phyloP scores from a whole-genome alignment of 495 filamentous ascomycete genomes.

The Poronia punctata region DNA sequence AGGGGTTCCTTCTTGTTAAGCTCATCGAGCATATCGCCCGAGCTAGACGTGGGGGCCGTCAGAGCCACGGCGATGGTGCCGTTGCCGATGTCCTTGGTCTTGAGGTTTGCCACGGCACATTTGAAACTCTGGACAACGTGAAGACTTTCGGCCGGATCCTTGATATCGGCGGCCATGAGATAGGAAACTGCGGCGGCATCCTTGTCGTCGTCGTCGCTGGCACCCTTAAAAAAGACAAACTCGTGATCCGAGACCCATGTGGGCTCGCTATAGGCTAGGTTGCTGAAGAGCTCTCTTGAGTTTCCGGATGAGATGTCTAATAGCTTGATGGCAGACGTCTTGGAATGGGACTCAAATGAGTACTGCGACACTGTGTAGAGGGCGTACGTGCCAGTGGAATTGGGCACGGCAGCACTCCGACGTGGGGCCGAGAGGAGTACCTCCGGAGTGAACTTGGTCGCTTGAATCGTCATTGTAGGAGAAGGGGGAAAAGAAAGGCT shows the following conservation, averaged over 20 bases:
- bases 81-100: slow-evolving; percentile 53
- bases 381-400: slow-evolving; percentile 58
- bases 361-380: slow-evolving; percentile 71
- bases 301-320: slow-evolving; percentile 64
- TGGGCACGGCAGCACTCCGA: slow-evolving; percentile 69
- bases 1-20: slow-evolving; percentile 47
- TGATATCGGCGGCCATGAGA: slow-evolving; percentile 53
- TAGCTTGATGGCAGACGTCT: slow-evolving; percentile 65
- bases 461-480: slow-evolving; percentile 54
- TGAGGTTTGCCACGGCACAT: slow-evolving; percentile 67
- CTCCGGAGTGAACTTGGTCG: slow-evolving; percentile 69
- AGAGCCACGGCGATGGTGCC: slow-evolving; percentile 65
- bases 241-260: slow-evolving; percentile 67
- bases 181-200: slow-evolving; percentile 54
- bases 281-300: slow-evolving; percentile 58
- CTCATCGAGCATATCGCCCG: slow-evolving; percentile 56
- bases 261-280: slow-evolving; percentile 57
- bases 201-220: slow-evolving; percentile 54
- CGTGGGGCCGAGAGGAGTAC: slow-evolving; percentile 81
- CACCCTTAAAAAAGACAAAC: slow-evolving; percentile 58
- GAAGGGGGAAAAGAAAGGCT: not conserved
- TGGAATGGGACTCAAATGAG: slow-evolving; percentile 73
- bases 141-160: slow-evolving; percentile 40
- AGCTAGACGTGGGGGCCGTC: slow-evolving; percentile 52
- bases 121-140: slow-evolving; percentile 53